Evolutionary conservation across 1,139 yeast species (phyloP).

Genomic region (Blastobotrys malaysiensis): DNA sequence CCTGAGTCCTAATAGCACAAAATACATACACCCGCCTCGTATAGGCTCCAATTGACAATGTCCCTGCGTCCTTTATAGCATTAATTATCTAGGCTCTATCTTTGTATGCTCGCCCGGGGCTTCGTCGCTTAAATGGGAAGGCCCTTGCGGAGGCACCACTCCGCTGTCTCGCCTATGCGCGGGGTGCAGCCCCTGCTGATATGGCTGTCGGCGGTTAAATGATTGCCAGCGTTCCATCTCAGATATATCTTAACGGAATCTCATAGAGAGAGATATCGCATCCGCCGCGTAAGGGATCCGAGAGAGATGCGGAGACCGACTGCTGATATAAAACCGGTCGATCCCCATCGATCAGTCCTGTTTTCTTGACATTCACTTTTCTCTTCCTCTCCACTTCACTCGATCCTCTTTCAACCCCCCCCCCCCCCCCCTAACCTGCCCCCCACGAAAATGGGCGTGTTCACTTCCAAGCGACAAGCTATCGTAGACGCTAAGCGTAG

Average conservation of each 20-base stretch:
- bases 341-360: neutral
- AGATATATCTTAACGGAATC: neutral
- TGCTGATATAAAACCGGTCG: neutral
- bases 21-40: too few species aligned
- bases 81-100: too few species aligned
- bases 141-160: neutral
- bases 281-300: neutral
- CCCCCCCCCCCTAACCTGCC: too few species aligned
- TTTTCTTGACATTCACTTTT: neutral
- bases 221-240: too few species aligned
- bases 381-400: neutral
- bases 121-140: neutral
- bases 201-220: neutral
- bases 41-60: too few species aligned
- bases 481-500: constrained; percentile 29
- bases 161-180: neutral
- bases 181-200: neutral
- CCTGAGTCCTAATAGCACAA: too few species aligned
- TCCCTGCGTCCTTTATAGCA: too few species aligned
- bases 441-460: constrained; percentile 5
- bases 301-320: neutral
- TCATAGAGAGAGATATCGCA: neutral
- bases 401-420: too few species aligned
- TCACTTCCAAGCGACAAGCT: constrained; percentile 13
- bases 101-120: too few species aligned